Evolutionary conservation across 2,329 filamentous ascomycete genomes (phyloP).

Genomic region (Aureobasidium sp.): DNA sequence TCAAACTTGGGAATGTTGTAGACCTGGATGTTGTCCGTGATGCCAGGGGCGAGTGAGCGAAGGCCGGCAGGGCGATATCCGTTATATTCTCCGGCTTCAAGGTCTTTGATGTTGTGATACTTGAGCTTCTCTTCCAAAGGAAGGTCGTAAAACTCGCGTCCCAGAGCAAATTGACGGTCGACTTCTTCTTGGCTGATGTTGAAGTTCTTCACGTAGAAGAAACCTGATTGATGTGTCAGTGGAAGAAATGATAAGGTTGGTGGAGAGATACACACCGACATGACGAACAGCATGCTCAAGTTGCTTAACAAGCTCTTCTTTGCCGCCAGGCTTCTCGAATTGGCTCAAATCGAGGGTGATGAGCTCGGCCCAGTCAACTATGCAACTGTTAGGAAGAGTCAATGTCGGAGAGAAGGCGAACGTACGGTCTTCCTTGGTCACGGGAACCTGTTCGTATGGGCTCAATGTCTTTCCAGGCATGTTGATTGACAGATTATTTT

Average conservation of each 20-base stretch:
- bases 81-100: conserved; percentile 28
- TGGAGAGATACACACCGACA: neutral
- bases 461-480: conserved; percentile 19
- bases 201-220: conserved; percentile 60
- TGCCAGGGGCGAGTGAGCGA: conserved; percentile 1
- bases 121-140: conserved; percentile 54
- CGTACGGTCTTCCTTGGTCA: conserved; percentile 26
- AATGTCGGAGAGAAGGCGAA: neutral
- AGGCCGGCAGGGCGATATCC: conserved; percentile 20
- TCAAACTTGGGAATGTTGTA: conserved; percentile 54
- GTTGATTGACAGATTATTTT: neutral
- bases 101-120: conserved; percentile 33
- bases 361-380: conserved; percentile 46
- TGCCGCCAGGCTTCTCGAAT: conserved; percentile 49
- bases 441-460: conserved; percentile 28
- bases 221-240: conserved; percentile 31
- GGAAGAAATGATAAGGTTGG: neutral
- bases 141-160: conserved; percentile 51
- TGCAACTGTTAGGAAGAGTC: neutral
- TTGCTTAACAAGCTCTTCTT: conserved; percentile 47
- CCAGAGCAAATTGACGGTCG: conserved; percentile 55
- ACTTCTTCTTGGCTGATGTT: conserved; percentile 55
- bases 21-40: conserved; percentile 50
- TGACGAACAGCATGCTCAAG: conserved; percentile 46
- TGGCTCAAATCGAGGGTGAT: conserved; percentile 51